Conservation (phyloP, 2,329 filamentous ascomycete genomes). For the Xylariaceae sp. region DNA sequence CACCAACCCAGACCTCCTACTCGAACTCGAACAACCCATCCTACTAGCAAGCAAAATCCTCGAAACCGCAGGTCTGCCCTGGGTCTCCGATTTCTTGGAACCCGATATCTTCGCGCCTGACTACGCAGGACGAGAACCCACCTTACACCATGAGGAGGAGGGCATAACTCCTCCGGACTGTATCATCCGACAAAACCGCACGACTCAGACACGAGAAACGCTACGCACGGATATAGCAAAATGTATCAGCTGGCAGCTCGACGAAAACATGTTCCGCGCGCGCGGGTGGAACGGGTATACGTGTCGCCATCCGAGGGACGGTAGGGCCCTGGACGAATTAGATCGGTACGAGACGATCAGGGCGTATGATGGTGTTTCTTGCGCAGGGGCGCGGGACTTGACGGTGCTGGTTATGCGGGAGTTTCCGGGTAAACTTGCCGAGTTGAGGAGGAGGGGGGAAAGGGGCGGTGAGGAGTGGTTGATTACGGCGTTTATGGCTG, state of each 20-base stretch:
- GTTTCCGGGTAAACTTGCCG: slow-evolving; percentile 27
- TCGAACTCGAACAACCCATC: slow-evolving; percentile 31
- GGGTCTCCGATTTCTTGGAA: slow-evolving; percentile 33
- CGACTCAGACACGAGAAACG: slow-evolving; percentile 17
- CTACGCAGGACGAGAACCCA: slow-evolving; percentile 27
- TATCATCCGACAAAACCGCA: slow-evolving; percentile 30
- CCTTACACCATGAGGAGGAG: background rate
- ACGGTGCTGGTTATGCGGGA: slow-evolving; percentile 31
- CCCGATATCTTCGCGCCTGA: slow-evolving; percentile 30
- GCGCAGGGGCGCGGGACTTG: slow-evolving; percentile 20
- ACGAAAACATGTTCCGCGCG: slow-evolving; percentile 28
- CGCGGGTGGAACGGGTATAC: slow-evolving; percentile 34
- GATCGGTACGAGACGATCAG: slow-evolving; percentile 26
- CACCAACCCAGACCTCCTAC: slow-evolving; percentile 17
- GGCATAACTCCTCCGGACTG: slow-evolving; percentile 14
- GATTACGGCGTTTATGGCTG: slow-evolving; percentile 33
- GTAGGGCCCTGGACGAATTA: slow-evolving; percentile 21
- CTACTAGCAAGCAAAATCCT: slow-evolving; percentile 32
- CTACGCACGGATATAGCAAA: slow-evolving; percentile 21
- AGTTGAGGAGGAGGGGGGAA: slow-evolving; percentile 25
- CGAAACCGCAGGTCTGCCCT: slow-evolving; percentile 28
- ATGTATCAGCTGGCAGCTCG: slow-evolving; percentile 31
- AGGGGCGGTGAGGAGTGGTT: slow-evolving; percentile 31
- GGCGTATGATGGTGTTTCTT: slow-evolving; percentile 22
- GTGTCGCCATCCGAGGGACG: slow-evolving; percentile 29